Evolutionary conservation across 495 filamentous ascomycete species (phyloP).

Genomic region (Penicillium egyptiacum): DNA sequence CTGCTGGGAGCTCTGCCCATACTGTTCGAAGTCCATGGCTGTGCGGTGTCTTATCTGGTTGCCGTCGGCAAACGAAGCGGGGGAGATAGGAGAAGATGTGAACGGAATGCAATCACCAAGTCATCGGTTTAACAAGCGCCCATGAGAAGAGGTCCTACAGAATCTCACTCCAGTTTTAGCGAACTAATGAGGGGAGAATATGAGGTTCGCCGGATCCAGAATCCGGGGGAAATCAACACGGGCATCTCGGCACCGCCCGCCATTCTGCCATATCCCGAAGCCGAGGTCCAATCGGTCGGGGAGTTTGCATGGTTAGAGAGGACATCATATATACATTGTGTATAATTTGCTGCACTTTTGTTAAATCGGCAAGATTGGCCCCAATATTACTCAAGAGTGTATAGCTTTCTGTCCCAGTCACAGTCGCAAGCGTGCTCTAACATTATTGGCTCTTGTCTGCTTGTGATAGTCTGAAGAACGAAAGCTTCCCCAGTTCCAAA

Average conservation of each 20-base stretch:
- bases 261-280: slow-evolving; percentile 38
- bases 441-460: slow-evolving; percentile 1
- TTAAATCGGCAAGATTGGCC: not conserved
- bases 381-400: not conserved
- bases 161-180: slow-evolving; percentile 7
- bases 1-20: slow-evolving; percentile 41
- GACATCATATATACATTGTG: not conserved
- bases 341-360: not conserved
- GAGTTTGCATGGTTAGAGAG: not conserved
- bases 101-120: slow-evolving; percentile 8
- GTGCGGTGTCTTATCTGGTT: slow-evolving; percentile 26
- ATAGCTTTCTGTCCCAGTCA: not conserved
- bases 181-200: slow-evolving; percentile 18
- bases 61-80: slow-evolving; percentile 25
- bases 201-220: slow-evolving; percentile 23
- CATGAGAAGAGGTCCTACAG: slow-evolving; percentile 7
- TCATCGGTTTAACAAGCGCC: slow-evolving; percentile 3
- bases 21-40: slow-evolving; percentile 43
- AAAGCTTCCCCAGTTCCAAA: not conserved
- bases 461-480: not conserved
- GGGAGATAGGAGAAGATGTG: not conserved
- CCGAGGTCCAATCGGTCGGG: slow-evolving; percentile 34
- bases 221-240: slow-evolving; percentile 35
- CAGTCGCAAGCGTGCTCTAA: not conserved
- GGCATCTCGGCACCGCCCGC: slow-evolving; percentile 28